Percentiles rank a stretch among this genome's conserved stretches.
Evolutionary conservation across 1,284 basidiomycete genomes (phyloP).

Genomic region (Grifola frondosa): DNA sequence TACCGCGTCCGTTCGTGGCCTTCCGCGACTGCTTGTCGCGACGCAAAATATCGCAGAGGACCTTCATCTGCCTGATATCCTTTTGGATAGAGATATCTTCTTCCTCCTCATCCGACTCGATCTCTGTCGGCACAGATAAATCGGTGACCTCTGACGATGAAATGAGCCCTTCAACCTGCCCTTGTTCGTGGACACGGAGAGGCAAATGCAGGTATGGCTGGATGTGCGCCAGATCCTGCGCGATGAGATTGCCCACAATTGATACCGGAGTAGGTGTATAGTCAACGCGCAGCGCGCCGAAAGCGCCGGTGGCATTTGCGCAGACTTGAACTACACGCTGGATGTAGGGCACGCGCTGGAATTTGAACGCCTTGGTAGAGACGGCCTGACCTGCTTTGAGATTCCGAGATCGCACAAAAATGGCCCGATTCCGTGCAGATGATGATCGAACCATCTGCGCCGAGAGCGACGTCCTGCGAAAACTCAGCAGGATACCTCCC

Average conservation of each 20-base stretch:
- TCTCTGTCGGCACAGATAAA: slow-evolving; percentile 2
- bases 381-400: slow-evolving; percentile 38
- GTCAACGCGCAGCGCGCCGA: slow-evolving; percentile 83
- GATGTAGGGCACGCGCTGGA: slow-evolving; percentile 77
- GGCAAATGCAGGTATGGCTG: slow-evolving; percentile 49
- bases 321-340: slow-evolving; percentile 86
- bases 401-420: slow-evolving; percentile 79
- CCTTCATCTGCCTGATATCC: slow-evolving; percentile 50
- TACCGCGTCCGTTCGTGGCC: slow-evolving; percentile 8
- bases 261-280: slow-evolving; percentile 60
- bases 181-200: background rate
- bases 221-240: slow-evolving; percentile 66
- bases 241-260: slow-evolving; percentile 59
- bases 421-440: slow-evolving; percentile 95
- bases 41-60: slow-evolving; percentile 41
- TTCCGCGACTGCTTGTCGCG: slow-evolving; percentile 22
- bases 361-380: slow-evolving; percentile 70
- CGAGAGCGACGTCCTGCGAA: slow-evolving; percentile 81
- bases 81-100: slow-evolving; percentile 42
- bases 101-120: slow-evolving; percentile 33
- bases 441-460: slow-evolving; percentile 85
- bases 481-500: background rate
- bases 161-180: too few relatives aligned
- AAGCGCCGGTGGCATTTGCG: slow-evolving; percentile 87
- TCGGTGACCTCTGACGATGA: too few relatives aligned